Evolutionary conservation across 495 filamentous ascomycete species (phyloP), one percentile per base, ranked within the genome.

Genomic region (Penicilliopsis zonata): DNA sequence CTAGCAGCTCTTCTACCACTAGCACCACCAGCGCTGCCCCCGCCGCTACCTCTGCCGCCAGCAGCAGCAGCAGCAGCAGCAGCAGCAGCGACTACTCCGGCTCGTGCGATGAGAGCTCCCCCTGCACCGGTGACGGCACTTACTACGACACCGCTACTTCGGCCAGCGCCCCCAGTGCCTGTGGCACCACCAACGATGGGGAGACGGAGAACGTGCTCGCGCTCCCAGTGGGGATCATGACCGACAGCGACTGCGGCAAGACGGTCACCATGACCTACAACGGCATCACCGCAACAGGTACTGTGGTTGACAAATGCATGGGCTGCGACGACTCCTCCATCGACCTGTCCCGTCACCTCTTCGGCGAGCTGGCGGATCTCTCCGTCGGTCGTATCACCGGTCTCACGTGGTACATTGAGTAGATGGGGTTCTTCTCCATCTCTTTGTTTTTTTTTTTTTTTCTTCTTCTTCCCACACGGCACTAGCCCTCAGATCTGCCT

Each of bases 241-340:
- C 37, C 16, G 58, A 84, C 52, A 57, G 61, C 24, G 68, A 67
- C 56, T 88, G 82, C 55, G 76, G 72, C 50, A 69, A 70, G 57
- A 69, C 53, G 25, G 73, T 82, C 51, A 74, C 67, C 23, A 69
- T 87, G 58, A 54, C 38, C 14, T 57, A 61, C 41, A 49, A 54
- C 18, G 77, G 76, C 53, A 72, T 70, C 51, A 68, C 67, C 12
- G 44, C 47, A 30, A 62, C 40, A 3, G 80, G 70, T 22, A 63
- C 33, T 9, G 70, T 84, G 29, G 72, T 71, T 24, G 82, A 88
- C 67, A 80, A 82, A 59, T 88, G 82, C 64, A 69, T 69, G 50
- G 78, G 79, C 46, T 86, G 82, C 46, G 35, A 53, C 34, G 38
- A 49, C 33, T 29, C 25, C 39, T 58, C 55, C 30, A 50, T 71